These are phyloP conservation scores for Ballota nigra DNA, from an alignment of 257 asterid genomes.

Conservation along the genomic window DNA sequence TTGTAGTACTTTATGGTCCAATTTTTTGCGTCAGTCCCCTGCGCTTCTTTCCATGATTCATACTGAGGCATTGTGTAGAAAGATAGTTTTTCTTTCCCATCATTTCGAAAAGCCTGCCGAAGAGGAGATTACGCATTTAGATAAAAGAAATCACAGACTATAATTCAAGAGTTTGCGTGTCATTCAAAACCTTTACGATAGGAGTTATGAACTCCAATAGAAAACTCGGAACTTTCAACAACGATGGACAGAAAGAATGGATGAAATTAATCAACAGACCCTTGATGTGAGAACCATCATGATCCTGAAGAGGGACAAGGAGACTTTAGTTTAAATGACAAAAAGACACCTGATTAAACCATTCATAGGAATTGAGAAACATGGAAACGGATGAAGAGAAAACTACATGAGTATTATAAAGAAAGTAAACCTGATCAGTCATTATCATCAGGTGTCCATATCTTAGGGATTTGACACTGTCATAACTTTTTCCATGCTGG, in stretches of 20 bases:
- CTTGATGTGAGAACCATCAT: slow-evolving; percentile 98
- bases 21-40: slow-evolving; percentile 58
- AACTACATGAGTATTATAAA: not conserved
- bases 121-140: not conserved
- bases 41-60: slow-evolving; percentile 72
- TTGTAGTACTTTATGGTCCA: slow-evolving; percentile 96
- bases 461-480: slow-evolving; percentile 70
- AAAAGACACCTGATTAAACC: not conserved
- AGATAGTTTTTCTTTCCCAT: slow-evolving; percentile 41
- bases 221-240: slow-evolving; percentile 78
- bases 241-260: slow-evolving; percentile 93
- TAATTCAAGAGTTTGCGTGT: not conserved
- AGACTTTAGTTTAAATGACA: slow-evolving; percentile 1
- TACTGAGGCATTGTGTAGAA: slow-evolving; percentile 96
- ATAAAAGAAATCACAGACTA: not conserved
- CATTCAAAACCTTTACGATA: slow-evolving; percentile 64
- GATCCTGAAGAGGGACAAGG: slow-evolving; percentile 57
- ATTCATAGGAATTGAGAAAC: not conserved
- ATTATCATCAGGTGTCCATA: slow-evolving; percentile 96
- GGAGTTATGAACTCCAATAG: slow-evolving; percentile 94
- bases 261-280: slow-evolving; percentile 89
- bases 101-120: slow-evolving; percentile 62
- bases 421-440: slow-evolving; percentile 86
- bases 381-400: not conserved
- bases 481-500: slow-evolving; percentile 78